Evolutionary conservation across 2,329 filamentous ascomycete genomes (phyloP).

Genomic region (Acrodontium crateriforme): DNA sequence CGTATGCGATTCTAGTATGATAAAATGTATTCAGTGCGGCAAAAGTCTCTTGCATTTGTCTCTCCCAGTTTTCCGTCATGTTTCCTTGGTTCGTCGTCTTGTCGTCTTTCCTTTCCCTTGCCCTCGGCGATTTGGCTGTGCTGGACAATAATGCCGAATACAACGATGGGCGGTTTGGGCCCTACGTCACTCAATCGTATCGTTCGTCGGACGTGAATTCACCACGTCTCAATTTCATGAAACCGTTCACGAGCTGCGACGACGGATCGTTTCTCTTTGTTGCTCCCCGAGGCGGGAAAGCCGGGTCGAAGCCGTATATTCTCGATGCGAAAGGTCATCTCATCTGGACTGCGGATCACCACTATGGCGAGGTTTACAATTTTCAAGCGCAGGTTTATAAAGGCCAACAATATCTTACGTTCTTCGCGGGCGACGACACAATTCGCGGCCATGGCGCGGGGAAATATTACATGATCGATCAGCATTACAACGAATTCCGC

Average conservation of each 20-base stretch:
- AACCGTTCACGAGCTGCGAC: constrained; percentile 17
- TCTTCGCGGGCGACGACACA: constrained; percentile 35
- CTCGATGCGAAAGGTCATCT: constrained; percentile 9
- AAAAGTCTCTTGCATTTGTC: too few relatives aligned
- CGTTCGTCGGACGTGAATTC: constrained; percentile 21
- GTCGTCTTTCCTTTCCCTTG: too few relatives aligned
- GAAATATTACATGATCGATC: constrained; percentile 30
- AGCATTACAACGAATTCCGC: constrained; percentile 21
- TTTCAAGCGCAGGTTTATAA: constrained; percentile 32
- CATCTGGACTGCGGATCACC: constrained; percentile 11
- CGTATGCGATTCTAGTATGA: too few relatives aligned
- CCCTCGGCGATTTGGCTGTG: too few relatives aligned
- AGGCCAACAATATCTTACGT: constrained; percentile 33
- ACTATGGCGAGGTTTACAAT: constrained; percentile 29
- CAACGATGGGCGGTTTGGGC: constrained; percentile 23
- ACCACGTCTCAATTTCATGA: constrained; percentile 20
- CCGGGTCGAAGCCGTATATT: constrained; percentile 10
- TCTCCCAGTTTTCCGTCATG: too few relatives aligned
- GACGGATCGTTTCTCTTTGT: constrained; percentile 19
- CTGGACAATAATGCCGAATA: too few relatives aligned
- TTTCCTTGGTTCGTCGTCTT: too few relatives aligned
- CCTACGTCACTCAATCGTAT: constrained; percentile 23
- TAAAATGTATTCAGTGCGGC: too few relatives aligned
- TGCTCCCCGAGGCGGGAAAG: constrained; percentile 12
- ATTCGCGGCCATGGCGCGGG: constrained; percentile 35